phyloP scores from a whole-genome alignment of 768 basidiomycete genomes.

The Lentinus brumalis region DNA sequence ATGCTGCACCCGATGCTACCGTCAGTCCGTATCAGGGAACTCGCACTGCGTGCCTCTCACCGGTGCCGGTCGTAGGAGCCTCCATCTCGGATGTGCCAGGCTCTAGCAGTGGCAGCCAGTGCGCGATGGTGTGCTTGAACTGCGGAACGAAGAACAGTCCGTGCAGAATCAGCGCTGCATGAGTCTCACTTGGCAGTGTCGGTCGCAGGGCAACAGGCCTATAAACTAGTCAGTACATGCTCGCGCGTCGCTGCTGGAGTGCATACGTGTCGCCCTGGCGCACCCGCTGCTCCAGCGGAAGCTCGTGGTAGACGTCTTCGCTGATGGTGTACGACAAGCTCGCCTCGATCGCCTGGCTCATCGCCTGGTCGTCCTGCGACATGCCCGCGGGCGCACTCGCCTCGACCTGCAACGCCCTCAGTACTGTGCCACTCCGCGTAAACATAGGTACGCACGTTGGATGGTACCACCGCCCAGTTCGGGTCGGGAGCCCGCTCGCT shows the following conservation, averaged over 20 bases:
- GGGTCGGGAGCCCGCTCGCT: conserved; percentile 64
- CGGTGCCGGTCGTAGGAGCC: conserved; percentile 36
- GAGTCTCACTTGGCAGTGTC: conserved; percentile 48
- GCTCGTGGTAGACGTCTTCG: conserved; percentile 51
- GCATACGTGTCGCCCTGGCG: conserved; percentile 62
- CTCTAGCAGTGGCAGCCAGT: conserved; percentile 36
- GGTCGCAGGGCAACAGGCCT: conserved; percentile 78
- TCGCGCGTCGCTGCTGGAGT: not conserved
- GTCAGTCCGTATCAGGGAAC: not conserved
- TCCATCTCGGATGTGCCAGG: conserved; percentile 15
- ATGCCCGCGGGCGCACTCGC: conserved; percentile 32
- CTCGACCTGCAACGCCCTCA: conserved; percentile 32
- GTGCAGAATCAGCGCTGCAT: conserved; percentile 66
- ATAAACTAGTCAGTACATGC: not conserved
- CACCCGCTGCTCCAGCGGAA: conserved; percentile 52
- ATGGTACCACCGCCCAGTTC: conserved; percentile 70
- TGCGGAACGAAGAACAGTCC: conserved; percentile 73
- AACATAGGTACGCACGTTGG: conserved; percentile 49
- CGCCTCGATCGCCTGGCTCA: conserved; percentile 73
- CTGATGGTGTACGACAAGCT: conserved; percentile 50
- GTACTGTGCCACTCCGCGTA: not conserved
- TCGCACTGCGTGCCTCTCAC: conserved; percentile 31
- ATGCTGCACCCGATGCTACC: conserved; percentile 35
- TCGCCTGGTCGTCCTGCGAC: conserved; percentile 58
- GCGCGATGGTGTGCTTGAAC: conserved; percentile 49